Conservation (phyloP, 768 basidiomycete genomes). For the Crassisporium funariophilum region DNA sequence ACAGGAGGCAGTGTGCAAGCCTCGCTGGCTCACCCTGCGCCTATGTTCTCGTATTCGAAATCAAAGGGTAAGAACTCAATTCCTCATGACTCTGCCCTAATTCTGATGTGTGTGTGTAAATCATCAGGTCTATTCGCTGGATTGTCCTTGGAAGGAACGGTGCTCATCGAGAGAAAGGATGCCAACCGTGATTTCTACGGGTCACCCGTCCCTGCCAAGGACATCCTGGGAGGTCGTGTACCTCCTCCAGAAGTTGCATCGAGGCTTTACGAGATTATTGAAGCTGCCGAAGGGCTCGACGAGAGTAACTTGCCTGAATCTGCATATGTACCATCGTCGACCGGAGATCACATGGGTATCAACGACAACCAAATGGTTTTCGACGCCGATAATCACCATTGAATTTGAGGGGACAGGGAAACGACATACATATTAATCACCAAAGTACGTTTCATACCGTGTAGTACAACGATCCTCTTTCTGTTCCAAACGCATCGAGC, state of each 20-base stretch:
- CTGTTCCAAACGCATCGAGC: not conserved
- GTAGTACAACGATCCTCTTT: not conserved
- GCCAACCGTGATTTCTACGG: slow-evolving; percentile 97
- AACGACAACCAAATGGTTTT: slow-evolving; percentile 61
- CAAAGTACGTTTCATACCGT: not conserved
- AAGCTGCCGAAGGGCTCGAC: slow-evolving; percentile 92
- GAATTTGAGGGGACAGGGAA: slow-evolving; percentile 6
- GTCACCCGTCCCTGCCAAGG: slow-evolving; percentile 81
- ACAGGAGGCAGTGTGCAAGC: slow-evolving; percentile 91
- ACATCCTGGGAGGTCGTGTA: slow-evolving; percentile 91
- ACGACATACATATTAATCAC: not conserved
- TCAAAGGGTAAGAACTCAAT: slow-evolving; percentile 70
- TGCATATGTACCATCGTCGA: slow-evolving; percentile 74
- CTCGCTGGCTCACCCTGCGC: slow-evolving; percentile 87
- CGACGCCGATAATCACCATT: slow-evolving; percentile 63
- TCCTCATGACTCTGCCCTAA: not conserved
- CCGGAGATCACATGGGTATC: slow-evolving; percentile 55
- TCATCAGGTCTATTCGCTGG: slow-evolving; percentile 87
- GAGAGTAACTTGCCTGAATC: slow-evolving; percentile 78
- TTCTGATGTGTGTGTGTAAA: slow-evolving; percentile 3
- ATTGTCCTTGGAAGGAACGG: slow-evolving; percentile 91
- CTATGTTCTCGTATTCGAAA: slow-evolving; percentile 97
- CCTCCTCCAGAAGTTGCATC: slow-evolving; percentile 98
- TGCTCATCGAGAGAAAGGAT: slow-evolving; percentile 92
- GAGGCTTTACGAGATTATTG: slow-evolving; percentile 92